Percentiles rank a stretch among this genome's conserved stretches.
Conservation (phyloP, 345 rosid genomes). For the Stellera chamaejasme region DNA sequence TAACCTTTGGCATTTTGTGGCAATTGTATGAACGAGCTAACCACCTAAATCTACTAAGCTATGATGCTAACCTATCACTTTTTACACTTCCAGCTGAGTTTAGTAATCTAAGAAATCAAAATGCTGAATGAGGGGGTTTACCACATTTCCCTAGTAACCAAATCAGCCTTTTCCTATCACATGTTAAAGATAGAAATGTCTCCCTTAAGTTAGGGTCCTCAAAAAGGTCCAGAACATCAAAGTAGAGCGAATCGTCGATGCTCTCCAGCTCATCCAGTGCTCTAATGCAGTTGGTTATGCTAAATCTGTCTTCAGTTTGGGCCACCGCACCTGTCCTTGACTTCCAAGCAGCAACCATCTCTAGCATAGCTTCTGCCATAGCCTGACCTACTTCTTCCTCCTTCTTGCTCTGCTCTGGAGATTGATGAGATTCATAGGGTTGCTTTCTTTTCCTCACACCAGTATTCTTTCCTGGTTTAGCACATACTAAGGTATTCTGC, state of each 20-base stretch:
- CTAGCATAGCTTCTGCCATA: constrained; percentile 54
- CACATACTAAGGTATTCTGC: constrained; percentile 14
- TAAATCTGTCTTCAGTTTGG: constrained; percentile 29
- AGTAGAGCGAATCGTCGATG: constrained; percentile 45
- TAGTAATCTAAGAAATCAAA: background rate
- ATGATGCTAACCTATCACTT: background rate
- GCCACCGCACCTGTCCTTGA: constrained; percentile 19
- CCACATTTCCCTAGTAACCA: constrained; percentile 61
- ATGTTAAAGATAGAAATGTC: constrained; percentile 53
- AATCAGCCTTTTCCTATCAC: constrained; percentile 24
- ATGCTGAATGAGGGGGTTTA: background rate
- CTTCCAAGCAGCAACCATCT: constrained; percentile 47
- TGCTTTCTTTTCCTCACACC: constrained; percentile 43
- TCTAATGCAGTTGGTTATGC: constrained; percentile 54
- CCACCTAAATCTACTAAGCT: background rate
- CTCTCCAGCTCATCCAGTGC: constrained; percentile 56
- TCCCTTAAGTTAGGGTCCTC: constrained; percentile 49
- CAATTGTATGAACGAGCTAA: constrained; percentile 11
- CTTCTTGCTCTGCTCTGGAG: constrained; percentile 20
- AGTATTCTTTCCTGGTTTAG: constrained; percentile 20
- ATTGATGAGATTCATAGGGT: constrained; percentile 23
- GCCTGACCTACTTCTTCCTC: constrained; percentile 30
- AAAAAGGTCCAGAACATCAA: constrained; percentile 64
- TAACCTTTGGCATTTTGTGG: background rate
- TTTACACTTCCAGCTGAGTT: constrained; percentile 4